Evolutionary conservation across 345 rosid species (phyloP).

Genomic region (Brassica napus): Da-Ae NC_063451.1:43807001-43807500

Average conservation of each 20-base stretch:
- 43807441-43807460: slow-evolving; percentile 94
- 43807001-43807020: slow-evolving; percentile 83
- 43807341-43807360: slow-evolving; percentile 99
- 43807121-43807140: too few species aligned
- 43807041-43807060: slow-evolving; percentile 71
- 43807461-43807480: not conserved
- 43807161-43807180: too few species aligned
- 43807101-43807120: too few species aligned
- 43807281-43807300: slow-evolving; percentile 93
- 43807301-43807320: slow-evolving; percentile 99
- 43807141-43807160: too few species aligned
- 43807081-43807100: too few species aligned
- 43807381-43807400: slow-evolving; percentile 99
- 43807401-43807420: slow-evolving; percentile 90
- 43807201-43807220: too few species aligned
- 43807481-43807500: slow-evolving; percentile 34
- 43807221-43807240: too few species aligned
- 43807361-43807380: slow-evolving; percentile 98
- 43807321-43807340: slow-evolving; percentile 92
- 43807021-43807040: slow-evolving; percentile 99
- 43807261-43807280: slow-evolving; percentile 95
- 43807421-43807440: slow-evolving; percentile 97
- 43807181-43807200: too few species aligned
- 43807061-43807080: too few species aligned
- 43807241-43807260: slow-evolving; percentile 62